Evolutionary conservation across 768 basidiomycete species (phyloP), one percentile per base, ranked within the genome.

Genomic region (Mycena epipterygia): DNA sequence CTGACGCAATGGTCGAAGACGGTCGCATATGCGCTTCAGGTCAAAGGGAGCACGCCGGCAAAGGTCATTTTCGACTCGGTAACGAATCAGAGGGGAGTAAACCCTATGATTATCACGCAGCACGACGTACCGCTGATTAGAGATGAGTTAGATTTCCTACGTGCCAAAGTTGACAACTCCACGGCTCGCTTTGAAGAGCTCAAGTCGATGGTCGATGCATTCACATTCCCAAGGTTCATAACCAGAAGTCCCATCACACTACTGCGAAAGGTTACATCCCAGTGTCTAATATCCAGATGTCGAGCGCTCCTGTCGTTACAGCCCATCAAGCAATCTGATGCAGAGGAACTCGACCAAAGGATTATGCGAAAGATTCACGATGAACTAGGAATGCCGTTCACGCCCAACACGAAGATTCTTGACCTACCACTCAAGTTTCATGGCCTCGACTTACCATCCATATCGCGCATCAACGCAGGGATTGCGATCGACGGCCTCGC

Each of bases 361-460:
- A 52, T 68, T 0, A 44, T n/a, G 13, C 0, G 16, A 0, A 68
- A 62, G 19, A 49, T 62, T 9, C 67, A 68, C 57, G 67, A 14
- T 4, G 23, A 41, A 16, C 17, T 68, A 0, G 59, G 53, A 5
- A 68, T 68, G 58, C 71, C 71, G 0, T 72, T 68, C 49, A 19
- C 23, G 0, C 58, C 52, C 2, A 72, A 44, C 27, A 44, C 71
- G 1, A 21, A 33, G 3, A 62, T 72, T 11, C 57, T 72, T 25
- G 48, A 41, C 5, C 62, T 68, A 0, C 67, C 71, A 4, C 25
- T 72, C 17, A 59, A 48, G 1, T 29, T 25, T 12, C 53, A 57
- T 21, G 66, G 67, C 2, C n/a, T 72, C 5, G 71, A 39, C 0
- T 68, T 72, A 39, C 71, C 71, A 2, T 72, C 74, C 29, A 35